Percentiles rank a stretch among this genome's conserved stretches.
phyloP scores from a whole-genome alignment of 805 yeast species.

The Candida easanensis region DNA sequence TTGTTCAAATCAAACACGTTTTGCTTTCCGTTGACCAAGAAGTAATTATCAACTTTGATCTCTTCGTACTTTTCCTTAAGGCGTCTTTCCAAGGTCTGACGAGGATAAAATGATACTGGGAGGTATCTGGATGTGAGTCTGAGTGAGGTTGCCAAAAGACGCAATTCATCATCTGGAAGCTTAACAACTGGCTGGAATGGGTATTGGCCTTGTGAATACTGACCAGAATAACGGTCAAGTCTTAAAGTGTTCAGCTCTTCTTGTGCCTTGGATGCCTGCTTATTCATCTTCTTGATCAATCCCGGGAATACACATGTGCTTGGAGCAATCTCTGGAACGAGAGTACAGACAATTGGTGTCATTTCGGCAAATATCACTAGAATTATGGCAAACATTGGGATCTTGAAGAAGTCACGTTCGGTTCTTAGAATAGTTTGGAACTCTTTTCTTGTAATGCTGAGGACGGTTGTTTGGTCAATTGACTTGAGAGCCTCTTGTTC shows the following conservation, averaged over 20 bases:
- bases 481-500: slow-evolving; percentile 33
- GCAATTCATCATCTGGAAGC: slow-evolving; percentile 38
- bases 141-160: slow-evolving; percentile 34
- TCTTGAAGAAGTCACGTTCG: slow-evolving; percentile 41
- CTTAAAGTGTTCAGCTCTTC: slow-evolving; percentile 16
- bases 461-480: slow-evolving; percentile 24
- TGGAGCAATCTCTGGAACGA: slow-evolving; percentile 55
- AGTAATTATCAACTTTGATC: slow-evolving; percentile 51
- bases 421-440: slow-evolving; percentile 45
- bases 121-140: slow-evolving; percentile 38
- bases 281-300: slow-evolving; percentile 27
- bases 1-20: slow-evolving; percentile 45
- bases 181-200: slow-evolving; percentile 47
- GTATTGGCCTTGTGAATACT: slow-evolving; percentile 21
- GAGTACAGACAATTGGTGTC: slow-evolving; percentile 51
- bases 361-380: slow-evolving; percentile 49
- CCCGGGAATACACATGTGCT: slow-evolving; percentile 55
- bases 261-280: slow-evolving; percentile 28
- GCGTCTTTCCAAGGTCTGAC: slow-evolving; percentile 33
- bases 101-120: slow-evolving; percentile 39
- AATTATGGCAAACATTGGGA: slow-evolving; percentile 51
- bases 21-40: slow-evolving; percentile 28
- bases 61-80: slow-evolving; percentile 40
- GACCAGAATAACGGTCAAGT: slow-evolving; percentile 11
- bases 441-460: slow-evolving; percentile 43